phyloP scores from a whole-genome alignment of 257 asterid genomes.

The Mentha longifolia region DNA sequence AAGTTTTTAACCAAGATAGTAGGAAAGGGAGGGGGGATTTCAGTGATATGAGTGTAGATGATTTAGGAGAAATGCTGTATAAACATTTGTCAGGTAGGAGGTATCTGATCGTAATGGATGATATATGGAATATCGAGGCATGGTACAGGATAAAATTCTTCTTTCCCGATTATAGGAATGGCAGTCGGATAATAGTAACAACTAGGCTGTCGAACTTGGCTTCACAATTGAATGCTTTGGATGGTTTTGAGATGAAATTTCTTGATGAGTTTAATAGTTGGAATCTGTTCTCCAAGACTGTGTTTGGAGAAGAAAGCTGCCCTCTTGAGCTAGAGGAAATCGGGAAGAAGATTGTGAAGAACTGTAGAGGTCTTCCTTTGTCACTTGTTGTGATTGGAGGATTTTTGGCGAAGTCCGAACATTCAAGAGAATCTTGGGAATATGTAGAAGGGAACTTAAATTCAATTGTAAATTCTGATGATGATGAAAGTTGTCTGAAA shows the following conservation, averaged over 20 bases:
- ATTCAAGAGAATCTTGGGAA: neutral
- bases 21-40: too few species aligned
- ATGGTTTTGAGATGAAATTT: neutral
- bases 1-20: neutral
- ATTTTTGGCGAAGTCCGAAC: neutral
- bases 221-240: neutral
- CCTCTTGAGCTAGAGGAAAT: constrained; percentile 19
- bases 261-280: neutral
- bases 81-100: neutral
- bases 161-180: neutral
- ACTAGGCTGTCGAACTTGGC: constrained; percentile 4
- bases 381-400: constrained; percentile 16
- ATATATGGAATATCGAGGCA: constrained; percentile 9
- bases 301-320: constrained; percentile 18
- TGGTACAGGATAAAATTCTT: neutral
- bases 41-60: neutral
- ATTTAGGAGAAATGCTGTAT: neutral
- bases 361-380: constrained; percentile 32
- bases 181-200: neutral
- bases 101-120: neutral
- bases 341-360: constrained; percentile 22
- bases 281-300: neutral
- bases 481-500: neutral
- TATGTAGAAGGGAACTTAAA: neutral
- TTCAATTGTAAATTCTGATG: neutral